Evolutionary conservation across 805 yeast genomes (phyloP).

Genomic region (Hanseniaspora mollemarum): DNA sequence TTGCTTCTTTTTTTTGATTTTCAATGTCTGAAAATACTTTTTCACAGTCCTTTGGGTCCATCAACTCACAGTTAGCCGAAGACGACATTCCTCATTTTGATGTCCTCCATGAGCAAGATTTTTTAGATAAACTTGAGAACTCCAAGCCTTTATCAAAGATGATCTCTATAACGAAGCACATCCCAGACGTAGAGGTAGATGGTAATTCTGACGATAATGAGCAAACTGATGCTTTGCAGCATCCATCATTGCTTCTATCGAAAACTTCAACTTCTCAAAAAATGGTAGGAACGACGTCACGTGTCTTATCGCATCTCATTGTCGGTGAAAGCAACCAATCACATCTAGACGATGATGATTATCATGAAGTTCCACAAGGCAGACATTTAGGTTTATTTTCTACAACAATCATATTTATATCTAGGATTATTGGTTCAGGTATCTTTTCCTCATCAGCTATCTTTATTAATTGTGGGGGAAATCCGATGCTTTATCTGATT

Average conservation of each 20-base stretch:
- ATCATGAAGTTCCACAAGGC: slow-evolving; percentile 48
- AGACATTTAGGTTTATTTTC: slow-evolving; percentile 62
- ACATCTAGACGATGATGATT: slow-evolving; percentile 14
- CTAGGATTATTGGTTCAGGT: slow-evolving; percentile 68
- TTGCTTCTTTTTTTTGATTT: too few species aligned
- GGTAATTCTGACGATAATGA: not conserved
- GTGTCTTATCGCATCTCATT: slow-evolving; percentile 12
- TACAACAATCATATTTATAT: slow-evolving; percentile 50
- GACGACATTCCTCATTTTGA: not conserved
- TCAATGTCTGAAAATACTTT: not conserved
- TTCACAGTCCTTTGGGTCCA: slow-evolving; percentile 12
- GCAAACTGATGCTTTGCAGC: not conserved
- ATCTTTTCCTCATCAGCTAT: slow-evolving; percentile 64
- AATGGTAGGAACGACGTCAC: slow-evolving; percentile 4
- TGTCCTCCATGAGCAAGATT: not conserved
- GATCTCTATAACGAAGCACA: slow-evolving; percentile 14
- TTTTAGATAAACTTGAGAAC: slow-evolving; percentile 8
- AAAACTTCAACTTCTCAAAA: not conserved
- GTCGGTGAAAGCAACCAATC: slow-evolving; percentile 7
- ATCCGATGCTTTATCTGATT: slow-evolving; percentile 45
- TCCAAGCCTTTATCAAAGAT: slow-evolving; percentile 14
- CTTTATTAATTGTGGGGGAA: slow-evolving; percentile 57
- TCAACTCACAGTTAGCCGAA: not conserved
- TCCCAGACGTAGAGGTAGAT: slow-evolving; percentile 15
- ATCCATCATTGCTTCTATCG: not conserved